A percentile compares a stretch with the other conserved stretches of the same genome.
Conservation (phyloP, 192 early-diverging fungal species). For the Gonapodya sp. region DNA sequence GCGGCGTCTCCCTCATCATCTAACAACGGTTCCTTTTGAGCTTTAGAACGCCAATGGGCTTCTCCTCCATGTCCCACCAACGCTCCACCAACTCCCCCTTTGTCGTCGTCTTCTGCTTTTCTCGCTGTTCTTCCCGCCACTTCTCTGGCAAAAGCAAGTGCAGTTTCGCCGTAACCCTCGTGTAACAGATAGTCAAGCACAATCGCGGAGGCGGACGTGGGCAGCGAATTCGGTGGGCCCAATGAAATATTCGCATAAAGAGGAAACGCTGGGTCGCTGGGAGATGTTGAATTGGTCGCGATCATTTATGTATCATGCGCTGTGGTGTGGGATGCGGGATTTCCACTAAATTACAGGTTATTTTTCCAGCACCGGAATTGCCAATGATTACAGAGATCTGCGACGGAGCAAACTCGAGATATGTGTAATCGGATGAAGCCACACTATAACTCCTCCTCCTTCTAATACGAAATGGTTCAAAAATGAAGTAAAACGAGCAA, state of each 20-base stretch:
- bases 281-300: too few relatives aligned
- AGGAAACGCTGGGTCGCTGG: background rate
- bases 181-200: background rate
- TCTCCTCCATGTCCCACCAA: too few relatives aligned
- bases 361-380: conserved; percentile 60
- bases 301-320: too few relatives aligned
- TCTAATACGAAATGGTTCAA: too few relatives aligned
- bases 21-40: background rate
- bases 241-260: background rate
- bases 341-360: too few relatives aligned
- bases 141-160: background rate
- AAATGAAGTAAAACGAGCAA: too few relatives aligned
- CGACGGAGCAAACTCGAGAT: conserved; percentile 1
- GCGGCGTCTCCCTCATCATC: background rate
- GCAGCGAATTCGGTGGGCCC: background rate
- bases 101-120: background rate
- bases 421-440: too few relatives aligned
- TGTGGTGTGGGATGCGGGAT: too few relatives aligned
- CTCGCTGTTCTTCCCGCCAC: background rate
- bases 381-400: conserved; percentile 73
- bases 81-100: too few relatives aligned
- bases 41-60: too few relatives aligned
- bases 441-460: too few relatives aligned
- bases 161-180: background rate
- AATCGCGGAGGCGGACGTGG: background rate